Evolutionary conservation across 2,329 filamentous ascomycete species (phyloP).

Genomic region (Neofusicoccum cordaticola): DNA sequence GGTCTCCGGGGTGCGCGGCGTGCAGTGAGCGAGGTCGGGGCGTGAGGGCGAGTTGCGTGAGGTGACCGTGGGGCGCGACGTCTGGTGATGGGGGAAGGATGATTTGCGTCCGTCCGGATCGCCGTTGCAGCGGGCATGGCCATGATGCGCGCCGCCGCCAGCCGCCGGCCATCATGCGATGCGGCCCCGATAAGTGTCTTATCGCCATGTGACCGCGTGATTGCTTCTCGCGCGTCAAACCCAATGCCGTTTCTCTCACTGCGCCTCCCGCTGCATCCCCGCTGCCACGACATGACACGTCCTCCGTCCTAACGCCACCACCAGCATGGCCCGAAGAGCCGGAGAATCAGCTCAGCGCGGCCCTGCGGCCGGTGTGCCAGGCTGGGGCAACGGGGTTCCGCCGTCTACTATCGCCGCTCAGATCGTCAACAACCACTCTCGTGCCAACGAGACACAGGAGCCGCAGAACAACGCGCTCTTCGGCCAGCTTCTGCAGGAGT

Average conservation of each 20-base stretch:
- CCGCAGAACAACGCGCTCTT: conserved; percentile 71
- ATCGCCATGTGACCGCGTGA: conserved; percentile 13
- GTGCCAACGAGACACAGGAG: conserved; percentile 59
- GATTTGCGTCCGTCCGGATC: conserved; percentile 3
- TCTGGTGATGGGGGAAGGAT: neutral
- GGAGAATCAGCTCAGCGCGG: conserved; percentile 31
- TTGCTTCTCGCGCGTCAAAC: neutral
- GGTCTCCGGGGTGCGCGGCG: neutral
- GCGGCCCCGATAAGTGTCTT: neutral
- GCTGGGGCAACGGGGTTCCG: conserved; percentile 21
- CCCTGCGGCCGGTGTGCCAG: conserved; percentile 9
- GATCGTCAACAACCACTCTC: conserved; percentile 76
- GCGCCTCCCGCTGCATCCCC: neutral
- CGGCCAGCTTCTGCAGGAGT: conserved; percentile 68
- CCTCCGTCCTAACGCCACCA: neutral
- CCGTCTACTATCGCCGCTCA: conserved; percentile 86
- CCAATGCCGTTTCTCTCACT: neutral
- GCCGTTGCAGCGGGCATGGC: neutral
- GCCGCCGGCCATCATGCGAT: neutral
- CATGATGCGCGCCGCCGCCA: neutral
- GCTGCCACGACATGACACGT: neutral
- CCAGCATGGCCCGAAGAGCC: conserved; percentile 43
- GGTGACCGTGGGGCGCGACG: neutral
- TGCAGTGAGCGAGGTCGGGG: neutral
- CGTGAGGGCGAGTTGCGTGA: neutral